These are phyloP conservation scores for Euphorbia corollata DNA, from an alignment of 441 rosid species.

Conservation along the genomic window DNA sequence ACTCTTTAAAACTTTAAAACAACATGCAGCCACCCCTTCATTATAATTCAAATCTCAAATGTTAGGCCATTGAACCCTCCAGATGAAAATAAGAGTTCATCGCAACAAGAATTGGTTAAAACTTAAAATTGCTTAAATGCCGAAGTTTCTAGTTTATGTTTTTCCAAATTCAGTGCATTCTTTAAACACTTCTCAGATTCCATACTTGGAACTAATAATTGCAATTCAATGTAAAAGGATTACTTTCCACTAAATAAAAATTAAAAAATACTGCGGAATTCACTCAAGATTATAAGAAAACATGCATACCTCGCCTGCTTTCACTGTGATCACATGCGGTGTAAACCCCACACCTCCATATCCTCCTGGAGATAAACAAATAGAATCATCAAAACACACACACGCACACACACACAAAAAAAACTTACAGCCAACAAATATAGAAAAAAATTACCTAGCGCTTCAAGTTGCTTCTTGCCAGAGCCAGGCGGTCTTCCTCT, in stretches of 20 bases:
- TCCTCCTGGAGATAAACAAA: constrained; percentile 38
- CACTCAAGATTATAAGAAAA: not conserved
- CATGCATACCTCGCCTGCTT: constrained; percentile 71
- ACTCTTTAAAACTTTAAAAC: not conserved
- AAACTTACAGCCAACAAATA: not conserved
- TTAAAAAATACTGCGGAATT: not conserved
- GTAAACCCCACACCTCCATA: constrained; percentile 85
- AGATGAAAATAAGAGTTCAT: too few relatives aligned
- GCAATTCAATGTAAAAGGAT: not conserved
- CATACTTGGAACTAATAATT: not conserved
- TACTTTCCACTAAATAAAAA: not conserved
- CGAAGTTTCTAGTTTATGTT: not conserved
- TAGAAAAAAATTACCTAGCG: constrained; percentile 21
- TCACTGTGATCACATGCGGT: constrained; percentile 85
- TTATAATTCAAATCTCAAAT: not conserved
- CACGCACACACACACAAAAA: too few relatives aligned
- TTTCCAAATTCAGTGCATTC: not conserved
- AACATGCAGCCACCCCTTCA: not conserved
- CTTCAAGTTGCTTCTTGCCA: constrained; percentile 82
- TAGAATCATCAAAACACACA: too few relatives aligned
- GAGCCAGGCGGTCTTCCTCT: constrained; percentile 92
- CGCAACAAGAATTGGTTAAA: not conserved
- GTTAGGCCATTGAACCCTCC: not conserved
- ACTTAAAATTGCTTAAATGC: not conserved
- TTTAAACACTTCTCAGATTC: not conserved